These are phyloP conservation scores for Meira nashicola DNA, from an alignment of 1,284 basidiomycete genomes.

Conservation along the genomic window DNA sequence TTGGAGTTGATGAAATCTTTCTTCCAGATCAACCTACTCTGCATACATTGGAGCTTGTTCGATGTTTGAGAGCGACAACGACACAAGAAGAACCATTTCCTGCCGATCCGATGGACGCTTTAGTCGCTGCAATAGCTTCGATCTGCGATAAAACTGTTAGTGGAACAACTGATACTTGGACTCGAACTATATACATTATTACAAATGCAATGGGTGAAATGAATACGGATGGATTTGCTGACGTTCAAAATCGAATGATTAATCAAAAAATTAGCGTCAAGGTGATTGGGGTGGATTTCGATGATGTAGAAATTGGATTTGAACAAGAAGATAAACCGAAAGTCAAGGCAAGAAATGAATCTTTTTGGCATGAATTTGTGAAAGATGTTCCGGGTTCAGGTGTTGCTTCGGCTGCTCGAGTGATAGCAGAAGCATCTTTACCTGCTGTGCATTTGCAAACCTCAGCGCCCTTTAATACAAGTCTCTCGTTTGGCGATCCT, in stretches of 20 bases:
- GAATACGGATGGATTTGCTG: conserved; percentile 25
- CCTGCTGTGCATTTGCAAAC: conserved; percentile 32
- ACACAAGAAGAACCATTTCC: conserved; percentile 15
- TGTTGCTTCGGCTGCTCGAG: conserved; percentile 54
- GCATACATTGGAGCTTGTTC: conserved; percentile 68
- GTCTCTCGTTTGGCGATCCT: conserved; percentile 40
- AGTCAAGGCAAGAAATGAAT: conserved; percentile 75
- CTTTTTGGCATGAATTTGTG: conserved; percentile 65
- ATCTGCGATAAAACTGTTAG: conserved; percentile 35
- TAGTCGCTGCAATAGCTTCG: conserved; percentile 78
- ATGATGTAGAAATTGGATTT: conserved; percentile 65
- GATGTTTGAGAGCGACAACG: conserved; percentile 53
- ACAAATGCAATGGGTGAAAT: conserved; percentile 46
- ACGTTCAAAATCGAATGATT: conserved; percentile 25
- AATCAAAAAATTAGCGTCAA: conserved; percentile 31
- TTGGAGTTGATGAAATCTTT: conserved; percentile 72
- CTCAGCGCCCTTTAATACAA: conserved; percentile 24
- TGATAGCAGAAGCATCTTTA: conserved; percentile 26
- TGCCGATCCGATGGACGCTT: conserved; percentile 66
- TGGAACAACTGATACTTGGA: conserved; percentile 38
- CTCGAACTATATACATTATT: conserved; percentile 42
- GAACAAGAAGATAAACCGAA: conserved; percentile 65
- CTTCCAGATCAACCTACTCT: conserved; percentile 72
- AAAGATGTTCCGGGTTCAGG: conserved; percentile 56
- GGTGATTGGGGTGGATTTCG: conserved; percentile 72